phyloP scores from a whole-genome alignment of 805 yeast species.

The Candida alai region DNA sequence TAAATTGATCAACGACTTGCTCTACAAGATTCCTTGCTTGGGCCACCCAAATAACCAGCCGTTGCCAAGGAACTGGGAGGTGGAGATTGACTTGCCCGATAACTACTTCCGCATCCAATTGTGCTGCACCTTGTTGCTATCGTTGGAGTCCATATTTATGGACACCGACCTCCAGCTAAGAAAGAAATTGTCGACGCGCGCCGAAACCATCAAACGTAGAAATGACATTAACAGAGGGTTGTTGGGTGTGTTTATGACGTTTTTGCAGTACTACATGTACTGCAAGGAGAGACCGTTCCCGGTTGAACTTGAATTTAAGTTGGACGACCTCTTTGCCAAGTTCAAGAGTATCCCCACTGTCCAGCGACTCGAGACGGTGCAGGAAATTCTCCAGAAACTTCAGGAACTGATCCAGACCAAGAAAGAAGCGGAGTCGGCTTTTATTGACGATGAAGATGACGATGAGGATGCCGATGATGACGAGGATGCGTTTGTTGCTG shows the following conservation, averaged over 20 bases:
- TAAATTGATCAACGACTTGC: conserved; percentile 45
- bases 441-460: conserved; percentile 13
- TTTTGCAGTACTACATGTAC: conserved; percentile 68
- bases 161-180: conserved; percentile 7
- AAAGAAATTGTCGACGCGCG: conserved; percentile 4
- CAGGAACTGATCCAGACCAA: conserved; percentile 20
- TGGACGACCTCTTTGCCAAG: conserved; percentile 41
- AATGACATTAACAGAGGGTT: conserved; percentile 12
- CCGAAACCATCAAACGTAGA: conserved; percentile 6
- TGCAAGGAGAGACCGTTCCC: conserved; percentile 64
- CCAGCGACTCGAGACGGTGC: conserved; percentile 31
- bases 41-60: conserved; percentile 61
- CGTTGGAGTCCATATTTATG: conserved; percentile 12
- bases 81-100: conserved; percentile 56
- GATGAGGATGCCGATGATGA: conserved; percentile 15
- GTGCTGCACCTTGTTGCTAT: conserved; percentile 25
- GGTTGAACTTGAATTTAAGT: conserved; percentile 51
- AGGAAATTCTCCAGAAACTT: conserved; percentile 43
- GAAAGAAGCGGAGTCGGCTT: conserved; percentile 8
- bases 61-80: conserved; percentile 44
- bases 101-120: conserved; percentile 72
- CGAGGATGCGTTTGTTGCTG: conserved; percentile 12
- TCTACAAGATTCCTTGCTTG: conserved; percentile 54
- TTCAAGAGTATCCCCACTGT: conserved; percentile 26
- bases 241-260: conserved; percentile 41